These are phyloP conservation scores for Fagus crenata DNA, from an alignment of 306 rosid species.

Conservation along the genomic window DNA sequence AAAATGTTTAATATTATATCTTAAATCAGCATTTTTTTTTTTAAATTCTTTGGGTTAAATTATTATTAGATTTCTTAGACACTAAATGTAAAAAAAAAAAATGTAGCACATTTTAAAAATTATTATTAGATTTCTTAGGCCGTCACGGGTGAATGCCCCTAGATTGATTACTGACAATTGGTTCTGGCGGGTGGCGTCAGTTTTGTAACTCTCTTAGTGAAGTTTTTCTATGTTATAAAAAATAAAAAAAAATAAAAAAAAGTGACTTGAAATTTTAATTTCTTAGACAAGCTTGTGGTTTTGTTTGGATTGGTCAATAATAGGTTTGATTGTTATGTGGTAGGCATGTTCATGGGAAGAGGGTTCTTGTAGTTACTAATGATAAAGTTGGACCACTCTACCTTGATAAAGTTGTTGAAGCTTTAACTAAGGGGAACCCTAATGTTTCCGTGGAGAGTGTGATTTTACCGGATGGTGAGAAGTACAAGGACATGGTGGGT, in stretches of 20 bases:
- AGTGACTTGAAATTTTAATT: too few species aligned
- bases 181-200: too few species aligned
- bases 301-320: neutral
- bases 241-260: too few species aligned
- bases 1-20: neutral
- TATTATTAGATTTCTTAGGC: too few species aligned
- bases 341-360: constrained; percentile 97
- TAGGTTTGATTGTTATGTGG: constrained; percentile 13
- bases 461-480: constrained; percentile 86
- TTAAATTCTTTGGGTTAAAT: neutral
- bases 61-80: neutral
- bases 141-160: neutral
- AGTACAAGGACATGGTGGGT: constrained; percentile 85
- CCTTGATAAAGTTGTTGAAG: constrained; percentile 71
- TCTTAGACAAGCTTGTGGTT: neutral
- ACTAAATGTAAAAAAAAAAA: neutral
- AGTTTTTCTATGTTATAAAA: too few species aligned
- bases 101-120: too few species aligned
- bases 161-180: neutral
- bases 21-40: neutral
- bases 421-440: constrained; percentile 77
- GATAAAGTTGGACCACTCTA: constrained; percentile 71
- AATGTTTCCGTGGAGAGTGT: constrained; percentile 82
- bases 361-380: constrained; percentile 88
- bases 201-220: too few species aligned